Percentiles rank a stretch among this genome's conserved stretches.
Conservation (phyloP, 2,329 filamentous ascomycete genomes). For the Aspergillus chevalieri region DNA sequence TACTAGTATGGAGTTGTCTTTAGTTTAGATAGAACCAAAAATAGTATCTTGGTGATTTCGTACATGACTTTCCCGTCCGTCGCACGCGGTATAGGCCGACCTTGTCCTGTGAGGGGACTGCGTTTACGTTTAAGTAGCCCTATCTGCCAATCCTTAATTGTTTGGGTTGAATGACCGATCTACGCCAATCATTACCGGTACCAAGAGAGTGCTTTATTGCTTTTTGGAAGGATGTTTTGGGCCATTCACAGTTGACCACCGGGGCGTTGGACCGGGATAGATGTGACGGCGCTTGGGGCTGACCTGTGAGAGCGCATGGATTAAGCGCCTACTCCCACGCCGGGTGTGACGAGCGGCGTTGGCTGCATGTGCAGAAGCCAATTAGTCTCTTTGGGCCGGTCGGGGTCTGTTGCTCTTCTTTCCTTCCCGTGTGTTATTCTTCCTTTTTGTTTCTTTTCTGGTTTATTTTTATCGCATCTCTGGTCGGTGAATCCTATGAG, state of each 20-base stretch:
- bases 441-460: constrained; percentile 1
- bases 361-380: not conserved
- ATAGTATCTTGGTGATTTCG: not conserved
- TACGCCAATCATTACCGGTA: not conserved
- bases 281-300: not conserved
- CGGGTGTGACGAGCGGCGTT: constrained; percentile 27
- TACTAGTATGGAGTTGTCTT: constrained; percentile 14
- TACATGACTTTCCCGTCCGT: not conserved
- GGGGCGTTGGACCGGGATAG: too few species aligned
- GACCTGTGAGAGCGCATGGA: constrained; percentile 12
- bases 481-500: constrained; percentile 13
- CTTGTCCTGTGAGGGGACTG: not conserved
- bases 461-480: constrained; percentile 21
- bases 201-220: not conserved
- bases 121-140: not conserved
- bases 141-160: not conserved
- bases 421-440: not conserved
- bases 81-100: not conserved
- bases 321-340: constrained; percentile 25
- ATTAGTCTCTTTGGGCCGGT: constrained; percentile 1
- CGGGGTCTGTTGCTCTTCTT: constrained; percentile 15
- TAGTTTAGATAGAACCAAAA: constrained; percentile 5
- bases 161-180: not conserved
- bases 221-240: not conserved
- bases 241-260: not conserved